These are phyloP conservation scores for Aureobasidium mangrovei DNA, from an alignment of 2,329 filamentous ascomycete species.

Conservation along the genomic window DNA sequence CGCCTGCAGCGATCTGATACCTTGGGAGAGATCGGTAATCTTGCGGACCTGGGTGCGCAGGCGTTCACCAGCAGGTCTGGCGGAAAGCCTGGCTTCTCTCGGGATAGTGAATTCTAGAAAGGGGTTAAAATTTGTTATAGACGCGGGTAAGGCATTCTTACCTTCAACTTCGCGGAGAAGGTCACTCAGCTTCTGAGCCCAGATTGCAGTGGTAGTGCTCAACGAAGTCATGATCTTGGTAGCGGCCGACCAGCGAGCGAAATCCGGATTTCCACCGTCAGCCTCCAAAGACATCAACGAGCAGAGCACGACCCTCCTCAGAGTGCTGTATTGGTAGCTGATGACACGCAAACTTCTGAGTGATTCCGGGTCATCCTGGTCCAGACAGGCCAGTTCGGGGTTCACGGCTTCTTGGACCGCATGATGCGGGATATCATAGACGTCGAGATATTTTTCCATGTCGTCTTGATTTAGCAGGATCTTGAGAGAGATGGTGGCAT, in stretches of 20 bases:
- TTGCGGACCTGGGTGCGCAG: constrained; percentile 82
- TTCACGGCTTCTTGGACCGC: constrained; percentile 47
- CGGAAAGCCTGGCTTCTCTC: constrained; percentile 39
- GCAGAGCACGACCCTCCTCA: constrained; percentile 79
- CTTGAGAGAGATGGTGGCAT: constrained; percentile 60
- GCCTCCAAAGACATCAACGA: constrained; percentile 82
- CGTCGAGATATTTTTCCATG: constrained; percentile 82
- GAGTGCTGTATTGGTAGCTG: constrained; percentile 64
- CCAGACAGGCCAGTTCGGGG: constrained; percentile 36
- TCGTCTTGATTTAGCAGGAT: constrained; percentile 70
- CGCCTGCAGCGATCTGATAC: constrained; percentile 83
- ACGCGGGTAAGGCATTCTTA: constrained; percentile 35
- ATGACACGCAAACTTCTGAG: constrained; percentile 64
- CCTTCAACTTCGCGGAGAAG: constrained; percentile 74
- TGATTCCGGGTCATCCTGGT: constrained; percentile 66
- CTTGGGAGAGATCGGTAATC: constrained; percentile 78
- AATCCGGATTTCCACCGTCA: constrained; percentile 66
- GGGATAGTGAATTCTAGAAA: constrained; percentile 36
- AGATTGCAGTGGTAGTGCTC: constrained; percentile 51
- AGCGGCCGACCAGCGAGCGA: constrained; percentile 67
- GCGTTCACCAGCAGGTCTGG: constrained; percentile 62
- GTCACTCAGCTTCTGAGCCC: constrained; percentile 56
- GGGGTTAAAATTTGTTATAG: constrained; percentile 13
- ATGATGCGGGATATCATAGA: constrained; percentile 41
- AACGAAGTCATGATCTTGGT: constrained; percentile 64